Evolutionary conservation across 805 yeast species (phyloP), one percentile per base, ranked within the genome.

Genomic region (Yarrowia keelungensis): DNA sequence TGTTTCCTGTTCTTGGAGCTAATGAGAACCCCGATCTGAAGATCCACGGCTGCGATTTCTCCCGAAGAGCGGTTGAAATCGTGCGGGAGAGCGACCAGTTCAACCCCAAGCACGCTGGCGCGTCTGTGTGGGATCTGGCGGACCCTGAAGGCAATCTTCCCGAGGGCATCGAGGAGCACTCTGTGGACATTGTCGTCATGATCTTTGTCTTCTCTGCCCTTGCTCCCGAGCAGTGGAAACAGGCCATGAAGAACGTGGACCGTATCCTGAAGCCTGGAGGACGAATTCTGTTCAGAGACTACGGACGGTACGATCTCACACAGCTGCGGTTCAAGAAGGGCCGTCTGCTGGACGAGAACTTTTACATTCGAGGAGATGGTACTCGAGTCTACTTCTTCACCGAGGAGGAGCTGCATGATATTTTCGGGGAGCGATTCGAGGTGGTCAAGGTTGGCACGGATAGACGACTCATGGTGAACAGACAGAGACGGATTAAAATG

Each of bases 321-420:
- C 99, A 95, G 76, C 89, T 95, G 68, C 81, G 99, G 73, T 92
- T 94, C 81, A 95, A 95, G 79, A 90, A 90, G 77, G 89, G 91
- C 59, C 85, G 98, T 74, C 79, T 91, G 36, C 78, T 95, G 68
- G 97, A 91, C 68, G 98, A 94, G 69, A 93, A 95, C 78, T 95
- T 95, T 76, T 95, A 95, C 78, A 92, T 93, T 46, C 86, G 99
- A 75, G 99, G 99, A 46, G 99, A 95, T 77, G 99, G 99, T 59
- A 95, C 99, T 0, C 83, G 99, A 73, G 99, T 95, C 12, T 95
- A 95, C 77, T 95, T 95, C 80, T 95, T 95, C 81, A 91, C 97
- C 1, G 98, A 94, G 76, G 97, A 94, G 70, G 97, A 95, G 79
- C 79, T 94, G 69, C 82, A 90, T 71, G 81, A 84, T 54, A 90